Evolutionary conservation across 305 asterid genomes (phyloP).

Genomic region (Rubia tinctorum): DNA sequence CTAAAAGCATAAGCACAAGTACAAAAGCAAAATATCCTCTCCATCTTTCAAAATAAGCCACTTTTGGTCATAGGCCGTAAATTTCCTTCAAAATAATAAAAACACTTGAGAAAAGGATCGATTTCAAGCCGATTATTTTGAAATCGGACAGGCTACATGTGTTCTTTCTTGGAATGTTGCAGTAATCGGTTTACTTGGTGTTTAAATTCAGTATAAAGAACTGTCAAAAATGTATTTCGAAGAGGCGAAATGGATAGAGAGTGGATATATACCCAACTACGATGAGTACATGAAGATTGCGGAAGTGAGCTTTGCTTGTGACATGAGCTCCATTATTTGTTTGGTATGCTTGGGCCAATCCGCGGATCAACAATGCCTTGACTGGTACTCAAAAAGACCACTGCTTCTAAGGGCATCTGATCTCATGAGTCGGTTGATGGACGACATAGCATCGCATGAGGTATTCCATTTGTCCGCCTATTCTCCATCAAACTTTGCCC

Average conservation of each 20-base stretch:
- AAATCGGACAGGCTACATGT: no score
- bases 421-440: not conserved
- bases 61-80: no score
- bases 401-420: conserved; percentile 4
- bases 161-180: no score
- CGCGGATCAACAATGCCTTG: not conserved
- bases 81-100: no score
- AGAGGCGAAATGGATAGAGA: conserved; percentile 21
- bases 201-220: conserved; percentile 10
- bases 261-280: conserved; percentile 16
- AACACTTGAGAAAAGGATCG: no score
- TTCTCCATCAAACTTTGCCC: no score
- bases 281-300: conserved; percentile 28
- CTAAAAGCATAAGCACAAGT: no score
- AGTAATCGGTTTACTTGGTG: no score
- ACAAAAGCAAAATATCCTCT: no score
- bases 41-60: no score
- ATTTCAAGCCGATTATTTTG: no score
- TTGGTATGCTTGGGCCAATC: conserved; percentile 14
- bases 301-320: not conserved
- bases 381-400: conserved; percentile 10
- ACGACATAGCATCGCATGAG: conserved; percentile 16
- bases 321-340: not conserved
- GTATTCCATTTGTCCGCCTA: not conserved
- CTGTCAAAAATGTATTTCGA: conserved; percentile 7